Percentiles rank a stretch among this genome's conserved stretches.
phyloP scores from a whole-genome alignment of 2,329 filamentous ascomycete species.

The Rhinocladiella mackenziei region DNA sequence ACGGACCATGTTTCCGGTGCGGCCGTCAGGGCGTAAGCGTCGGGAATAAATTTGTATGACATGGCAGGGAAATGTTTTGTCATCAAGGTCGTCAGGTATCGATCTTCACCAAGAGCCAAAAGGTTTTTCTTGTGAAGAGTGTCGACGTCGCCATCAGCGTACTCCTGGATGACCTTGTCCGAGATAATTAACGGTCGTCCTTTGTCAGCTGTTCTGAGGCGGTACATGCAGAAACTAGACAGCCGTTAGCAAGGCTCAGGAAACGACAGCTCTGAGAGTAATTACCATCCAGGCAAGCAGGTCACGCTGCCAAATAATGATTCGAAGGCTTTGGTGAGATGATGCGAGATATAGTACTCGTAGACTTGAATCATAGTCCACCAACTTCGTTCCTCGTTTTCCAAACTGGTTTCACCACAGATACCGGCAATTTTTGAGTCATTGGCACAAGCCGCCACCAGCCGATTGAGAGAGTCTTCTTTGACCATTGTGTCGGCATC shows the following conservation, averaged over 20 bases:
- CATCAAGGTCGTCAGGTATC: conserved; percentile 95
- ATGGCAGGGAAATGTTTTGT: conserved; percentile 94
- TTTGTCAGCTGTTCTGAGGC: conserved; percentile 86
- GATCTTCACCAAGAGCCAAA: conserved; percentile 89
- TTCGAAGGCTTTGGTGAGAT: conserved; percentile 94
- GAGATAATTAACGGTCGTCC: conserved; percentile 92
- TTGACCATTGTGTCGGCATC: conserved; percentile 94
- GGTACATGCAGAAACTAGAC: conserved; percentile 95
- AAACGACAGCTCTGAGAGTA: conserved; percentile 29
- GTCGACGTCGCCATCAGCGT: conserved; percentile 83
- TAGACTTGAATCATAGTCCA: conserved; percentile 99
- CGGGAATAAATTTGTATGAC: conserved; percentile 92
- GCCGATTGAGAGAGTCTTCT: conserved; percentile 85
- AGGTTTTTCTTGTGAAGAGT: conserved; percentile 95
- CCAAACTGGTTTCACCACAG: conserved; percentile 91
- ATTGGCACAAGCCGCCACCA: conserved; percentile 88
- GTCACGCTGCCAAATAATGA: conserved; percentile 97
- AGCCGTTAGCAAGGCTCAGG: conserved; percentile 37
- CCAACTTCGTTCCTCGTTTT: conserved; percentile 93
- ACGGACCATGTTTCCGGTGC: conserved; percentile 93
- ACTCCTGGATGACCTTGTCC: conserved; percentile 81
- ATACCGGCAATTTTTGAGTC: conserved; percentile 96
- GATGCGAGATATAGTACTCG: conserved; percentile 98
- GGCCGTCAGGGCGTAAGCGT: conserved; percentile 88
- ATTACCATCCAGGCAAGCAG: conserved; percentile 97